These are phyloP conservation scores for Rhynchosporium agropyri DNA, from an alignment of 2,329 filamentous ascomycete genomes.

Conservation along the genomic window DNA sequence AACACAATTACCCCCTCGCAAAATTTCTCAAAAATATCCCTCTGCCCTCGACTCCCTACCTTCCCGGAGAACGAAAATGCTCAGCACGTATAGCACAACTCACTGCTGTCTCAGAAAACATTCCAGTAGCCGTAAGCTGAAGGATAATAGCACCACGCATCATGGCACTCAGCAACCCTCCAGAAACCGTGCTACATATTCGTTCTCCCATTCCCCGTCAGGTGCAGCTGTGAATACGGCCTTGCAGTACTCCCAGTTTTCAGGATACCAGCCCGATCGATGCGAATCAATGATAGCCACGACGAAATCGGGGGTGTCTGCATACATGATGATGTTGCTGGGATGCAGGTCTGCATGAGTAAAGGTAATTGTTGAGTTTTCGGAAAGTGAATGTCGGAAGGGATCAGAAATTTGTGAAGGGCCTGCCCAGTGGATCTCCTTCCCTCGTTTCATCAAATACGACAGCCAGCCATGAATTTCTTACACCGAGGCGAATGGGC, in stretches of 20 bases:
- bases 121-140: conserved; percentile 14
- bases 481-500: conserved; percentile 35
- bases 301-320: conserved; percentile 31
- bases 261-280: conserved; percentile 44
- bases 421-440: conserved; percentile 29
- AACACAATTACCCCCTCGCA: too few species aligned
- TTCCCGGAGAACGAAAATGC: too few species aligned
- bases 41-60: too few species aligned
- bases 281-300: conserved; percentile 43
- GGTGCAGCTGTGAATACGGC: conserved; percentile 23
- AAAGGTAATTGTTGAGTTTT: conserved; percentile 41
- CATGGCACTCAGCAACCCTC: conserved; percentile 14
- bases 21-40: too few species aligned
- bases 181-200: conserved; percentile 23
- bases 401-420: conserved; percentile 35
- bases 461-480: conserved; percentile 40
- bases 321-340: conserved; percentile 43
- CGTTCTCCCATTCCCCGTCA: conserved; percentile 22
- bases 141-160: conserved; percentile 18
- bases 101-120: neutral
- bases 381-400: conserved; percentile 34
- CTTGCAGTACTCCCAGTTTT: conserved; percentile 44
- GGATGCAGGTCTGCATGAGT: conserved; percentile 43
- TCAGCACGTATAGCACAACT: too few species aligned
- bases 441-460: conserved; percentile 31